Conservation (phyloP, 495 filamentous ascomycete species). For the Apiosordaria backusii region DNA sequence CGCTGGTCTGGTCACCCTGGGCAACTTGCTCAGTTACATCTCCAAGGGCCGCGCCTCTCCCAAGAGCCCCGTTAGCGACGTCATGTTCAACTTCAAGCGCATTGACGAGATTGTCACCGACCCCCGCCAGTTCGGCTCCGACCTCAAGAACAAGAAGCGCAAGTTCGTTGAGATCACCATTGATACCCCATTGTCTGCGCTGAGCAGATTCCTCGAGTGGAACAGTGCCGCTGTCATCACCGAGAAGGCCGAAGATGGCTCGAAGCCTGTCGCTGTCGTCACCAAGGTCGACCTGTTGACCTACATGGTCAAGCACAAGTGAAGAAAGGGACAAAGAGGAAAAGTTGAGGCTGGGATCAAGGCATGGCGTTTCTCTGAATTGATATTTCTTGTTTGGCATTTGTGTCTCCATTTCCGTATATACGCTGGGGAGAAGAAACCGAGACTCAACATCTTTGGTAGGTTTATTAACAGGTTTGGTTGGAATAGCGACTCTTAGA, state of each 20-base stretch:
- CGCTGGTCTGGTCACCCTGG: conserved; percentile 87
- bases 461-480: no score
- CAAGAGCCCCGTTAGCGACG: conserved; percentile 69
- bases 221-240: conserved; percentile 94
- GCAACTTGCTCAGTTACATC: conserved; percentile 88
- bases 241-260: conserved; percentile 56
- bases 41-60: conserved; percentile 72
- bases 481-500: conserved; percentile 1
- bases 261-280: conserved; percentile 77
- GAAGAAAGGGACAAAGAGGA: not conserved
- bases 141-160: conserved; percentile 47
- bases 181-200: conserved; percentile 76
- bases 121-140: conserved; percentile 58
- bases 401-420: not conserved
- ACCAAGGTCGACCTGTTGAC: conserved; percentile 94
- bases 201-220: conserved; percentile 95
- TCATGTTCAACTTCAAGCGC: conserved; percentile 93
- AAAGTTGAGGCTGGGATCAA: conserved; percentile 6
- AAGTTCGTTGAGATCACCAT: conserved; percentile 91
- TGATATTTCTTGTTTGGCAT: conserved; percentile 13
- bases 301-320: conserved; percentile 79
- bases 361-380: not conserved
- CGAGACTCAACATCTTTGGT: conserved; percentile 28
- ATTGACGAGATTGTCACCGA: conserved; percentile 87
- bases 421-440: conserved; percentile 4